Conservation (phyloP, 163 green algal species). For the Volvox carteri region DNA sequence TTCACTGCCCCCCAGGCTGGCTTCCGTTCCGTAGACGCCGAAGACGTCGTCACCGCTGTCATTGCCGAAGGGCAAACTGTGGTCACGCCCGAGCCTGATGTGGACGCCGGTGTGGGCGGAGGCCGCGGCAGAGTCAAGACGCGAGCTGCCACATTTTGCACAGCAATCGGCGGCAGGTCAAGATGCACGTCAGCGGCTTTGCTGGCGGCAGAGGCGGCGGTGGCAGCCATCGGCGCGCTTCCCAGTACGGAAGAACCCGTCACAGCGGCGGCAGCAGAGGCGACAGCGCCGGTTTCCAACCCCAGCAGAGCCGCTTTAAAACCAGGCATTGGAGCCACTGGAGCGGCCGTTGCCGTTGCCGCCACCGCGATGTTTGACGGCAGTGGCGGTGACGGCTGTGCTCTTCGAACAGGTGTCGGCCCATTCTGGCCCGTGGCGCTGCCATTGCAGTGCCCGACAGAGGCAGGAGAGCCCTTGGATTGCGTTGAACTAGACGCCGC, state of each 20-base stretch:
- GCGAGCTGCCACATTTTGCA: background rate
- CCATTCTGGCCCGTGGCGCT: too few species aligned
- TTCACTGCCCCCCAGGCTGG: slow-evolving; percentile 40
- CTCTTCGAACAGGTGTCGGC: too few species aligned
- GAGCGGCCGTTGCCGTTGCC: background rate
- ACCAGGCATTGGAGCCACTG: background rate
- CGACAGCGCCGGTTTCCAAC: background rate
- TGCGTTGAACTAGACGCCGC: background rate
- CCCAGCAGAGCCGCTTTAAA: slow-evolving; percentile 42
- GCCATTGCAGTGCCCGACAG: too few species aligned
- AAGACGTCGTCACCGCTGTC: background rate
- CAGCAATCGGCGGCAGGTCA: background rate
- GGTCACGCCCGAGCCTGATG: too few species aligned
- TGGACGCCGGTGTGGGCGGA: background rate
- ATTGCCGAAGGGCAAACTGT: too few species aligned
- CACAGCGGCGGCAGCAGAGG: too few species aligned
- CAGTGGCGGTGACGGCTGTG: too few species aligned
- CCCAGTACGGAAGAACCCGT: too few species aligned
- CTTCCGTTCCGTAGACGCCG: slow-evolving; percentile 16
- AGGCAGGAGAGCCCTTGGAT: background rate
- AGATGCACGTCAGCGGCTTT: slow-evolving; percentile 1
- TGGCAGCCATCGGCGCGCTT: background rate
- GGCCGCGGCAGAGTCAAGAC: background rate
- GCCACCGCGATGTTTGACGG: background rate
- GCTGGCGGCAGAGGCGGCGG: background rate